Conservation (phyloP, 169 alveolate species). For the Plasmodium inui region DNA sequence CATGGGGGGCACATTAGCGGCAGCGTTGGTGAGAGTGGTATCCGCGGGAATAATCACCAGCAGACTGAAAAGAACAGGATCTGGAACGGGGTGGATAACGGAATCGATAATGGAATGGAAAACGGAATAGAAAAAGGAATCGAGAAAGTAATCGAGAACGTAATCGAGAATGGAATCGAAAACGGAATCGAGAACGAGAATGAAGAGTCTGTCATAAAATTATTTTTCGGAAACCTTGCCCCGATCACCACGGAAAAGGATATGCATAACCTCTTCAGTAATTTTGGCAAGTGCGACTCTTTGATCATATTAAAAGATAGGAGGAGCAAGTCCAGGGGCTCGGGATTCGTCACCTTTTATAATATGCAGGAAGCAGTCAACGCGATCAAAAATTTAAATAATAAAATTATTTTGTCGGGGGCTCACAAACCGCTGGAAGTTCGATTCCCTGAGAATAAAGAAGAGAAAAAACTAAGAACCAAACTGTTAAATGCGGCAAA, state of each 20-base stretch:
- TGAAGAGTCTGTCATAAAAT: constrained; percentile 47
- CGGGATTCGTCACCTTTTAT: constrained; percentile 77
- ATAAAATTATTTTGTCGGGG: constrained; percentile 71
- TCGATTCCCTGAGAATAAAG: constrained; percentile 73
- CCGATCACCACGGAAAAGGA: constrained; percentile 77
- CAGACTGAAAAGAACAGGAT: background rate
- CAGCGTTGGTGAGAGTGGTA: no score
- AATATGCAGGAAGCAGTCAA: constrained; percentile 65
- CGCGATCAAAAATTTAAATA: constrained; percentile 70
- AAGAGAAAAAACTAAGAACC: constrained; percentile 66
- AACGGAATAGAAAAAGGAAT: no score
- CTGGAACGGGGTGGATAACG: background rate
- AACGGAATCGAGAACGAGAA: background rate
- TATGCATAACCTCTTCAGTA: constrained; percentile 69
- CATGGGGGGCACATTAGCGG: background rate
- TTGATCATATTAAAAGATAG: constrained; percentile 74
- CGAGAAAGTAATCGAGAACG: no score
- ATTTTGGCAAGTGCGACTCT: constrained; percentile 72
- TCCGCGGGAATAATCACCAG: background rate
- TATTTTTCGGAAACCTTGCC: constrained; percentile 74
- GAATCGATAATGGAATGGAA: no score
- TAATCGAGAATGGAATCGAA: background rate
- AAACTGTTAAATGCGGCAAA: constrained; percentile 74
- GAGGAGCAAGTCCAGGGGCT: constrained; percentile 73
- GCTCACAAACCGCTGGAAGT: constrained; percentile 77